These are phyloP conservation scores for Fragaria iinumae DNA, from an alignment of 306 rosid genomes.

Conservation along the genomic window DNA sequence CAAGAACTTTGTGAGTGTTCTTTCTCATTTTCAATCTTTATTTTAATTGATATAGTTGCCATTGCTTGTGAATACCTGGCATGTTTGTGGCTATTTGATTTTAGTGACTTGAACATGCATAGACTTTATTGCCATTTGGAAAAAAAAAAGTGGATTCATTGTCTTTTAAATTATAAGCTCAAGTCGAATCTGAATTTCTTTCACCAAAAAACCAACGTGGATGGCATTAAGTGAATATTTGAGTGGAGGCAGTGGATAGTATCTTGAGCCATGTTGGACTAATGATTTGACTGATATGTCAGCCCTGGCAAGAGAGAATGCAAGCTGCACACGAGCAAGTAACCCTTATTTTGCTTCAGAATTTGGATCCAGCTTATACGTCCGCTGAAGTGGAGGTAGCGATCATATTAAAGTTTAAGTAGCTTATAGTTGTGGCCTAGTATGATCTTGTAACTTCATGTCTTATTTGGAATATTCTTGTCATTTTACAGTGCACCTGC, in stretches of 20 bases:
- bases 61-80: neutral
- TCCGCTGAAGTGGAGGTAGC: conserved; percentile 81
- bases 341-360: conserved; percentile 68
- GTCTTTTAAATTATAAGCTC: neutral
- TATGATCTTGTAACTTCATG: neutral
- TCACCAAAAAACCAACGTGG: neutral
- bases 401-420: conserved; percentile 17
- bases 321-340: conserved; percentile 61
- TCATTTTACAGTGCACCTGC: neutral
- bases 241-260: conserved; percentile 6
- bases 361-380: conserved; percentile 74
- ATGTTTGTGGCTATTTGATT: conserved; percentile 5
- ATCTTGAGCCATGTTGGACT: conserved; percentile 11
- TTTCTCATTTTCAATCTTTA: conserved; percentile 12
- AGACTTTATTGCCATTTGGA: neutral
- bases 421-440: neutral
- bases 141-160: neutral
- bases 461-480: conserved; percentile 7
- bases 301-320: conserved; percentile 85
- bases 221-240: neutral
- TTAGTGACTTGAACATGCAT: neutral
- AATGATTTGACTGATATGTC: conserved; percentile 31
- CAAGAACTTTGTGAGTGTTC: conserved; percentile 68
- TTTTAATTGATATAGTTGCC: conserved; percentile 10
- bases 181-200: neutral